Base-by-base conservation (phyloP, 2,329 filamentous ascomycete genomes). In the Raffaelea deltoideospora region DNA sequence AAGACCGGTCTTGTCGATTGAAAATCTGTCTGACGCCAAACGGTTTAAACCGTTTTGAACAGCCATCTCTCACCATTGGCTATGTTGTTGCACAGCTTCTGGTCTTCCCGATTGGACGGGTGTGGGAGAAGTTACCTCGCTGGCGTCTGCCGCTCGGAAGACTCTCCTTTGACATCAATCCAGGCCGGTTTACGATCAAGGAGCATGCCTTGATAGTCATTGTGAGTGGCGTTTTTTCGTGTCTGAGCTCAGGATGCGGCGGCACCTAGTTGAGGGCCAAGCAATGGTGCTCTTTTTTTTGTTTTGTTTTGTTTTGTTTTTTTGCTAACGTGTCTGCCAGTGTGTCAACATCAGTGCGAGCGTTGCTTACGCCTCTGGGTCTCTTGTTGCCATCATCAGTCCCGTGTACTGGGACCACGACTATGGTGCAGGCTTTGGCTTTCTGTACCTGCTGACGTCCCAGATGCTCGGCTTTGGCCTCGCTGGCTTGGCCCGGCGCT, bases 151-250 rank as follows among this genome's bases (percentile, higher is more conserved):
- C 40, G 4, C 37, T 41, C 13, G 40, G 40, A n/a, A 17, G 20
- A 18, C 22, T 28, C 2, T 66, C 57, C 2, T 47, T 69, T 17
- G 63, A 60, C 10, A 56, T 71, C 17, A 73, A 72, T 45, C 68
- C 69, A 0, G 67, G 68, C 0, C 64, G 61, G 3, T 75, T 75
- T 48, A 66, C 65, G 34, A 65, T 65, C 47, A 76, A 75, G 52
- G 71, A 75, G 49, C 70, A 75, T 47, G 62, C 70, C 56, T 51
- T 73, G 36, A 66, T 73, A 41, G 62, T 65, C 23, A 70, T 72
- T 26, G 23, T 26, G 23, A 8, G 23, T 26, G 8, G 23, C 13
- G 8, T 8, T 13, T 13, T 13, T 8, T 26, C 18, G n/a, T n/a
- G n/a, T n/a, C n/a, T n/a, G n/a, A n/a, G n/a, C n/a, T n/a, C n/a